A percentile compares a stretch with the other conserved stretches of the same genome.
phyloP scores from a whole-genome alignment of 352 stramenopile species.

The Pythium insidiosum region DNA sequence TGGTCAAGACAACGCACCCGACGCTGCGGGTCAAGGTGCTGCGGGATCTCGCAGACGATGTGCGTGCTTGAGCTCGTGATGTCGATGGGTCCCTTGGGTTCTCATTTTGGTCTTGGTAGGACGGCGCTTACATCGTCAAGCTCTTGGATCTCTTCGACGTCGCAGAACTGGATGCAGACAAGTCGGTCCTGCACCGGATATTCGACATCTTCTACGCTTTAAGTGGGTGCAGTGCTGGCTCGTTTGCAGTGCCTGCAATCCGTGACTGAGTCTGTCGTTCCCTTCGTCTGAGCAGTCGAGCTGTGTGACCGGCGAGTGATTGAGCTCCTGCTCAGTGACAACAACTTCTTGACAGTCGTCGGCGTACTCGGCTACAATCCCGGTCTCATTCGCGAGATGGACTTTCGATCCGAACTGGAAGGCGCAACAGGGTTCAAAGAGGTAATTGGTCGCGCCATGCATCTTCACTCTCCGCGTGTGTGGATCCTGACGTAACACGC shows the following conservation, averaged over 20 bases:
- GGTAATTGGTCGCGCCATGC: too few species aligned
- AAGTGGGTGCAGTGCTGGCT: constrained; percentile 16
- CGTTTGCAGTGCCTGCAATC: not conserved
- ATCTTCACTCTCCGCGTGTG: too few species aligned
- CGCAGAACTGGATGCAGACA: constrained; percentile 56
- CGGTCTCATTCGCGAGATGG: constrained; percentile 59
- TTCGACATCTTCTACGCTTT: constrained; percentile 76
- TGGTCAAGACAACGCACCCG: constrained; percentile 53
- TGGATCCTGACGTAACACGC: too few species aligned
- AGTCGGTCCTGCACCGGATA: constrained; percentile 43
- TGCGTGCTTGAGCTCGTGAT: constrained; percentile 11
- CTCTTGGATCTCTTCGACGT: constrained; percentile 70
- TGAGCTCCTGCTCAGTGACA: constrained; percentile 60
- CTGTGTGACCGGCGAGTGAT: constrained; percentile 61
- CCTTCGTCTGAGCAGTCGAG: constrained; percentile 34
- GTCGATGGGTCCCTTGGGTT: too few species aligned
- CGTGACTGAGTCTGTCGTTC: constrained; percentile 2
- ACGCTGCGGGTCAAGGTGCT: constrained; percentile 43
- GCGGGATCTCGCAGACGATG: constrained; percentile 34
- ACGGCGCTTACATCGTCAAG: constrained; percentile 68
- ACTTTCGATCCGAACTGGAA: constrained; percentile 64
- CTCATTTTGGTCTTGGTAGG: too few species aligned
- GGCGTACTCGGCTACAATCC: constrained; percentile 79
- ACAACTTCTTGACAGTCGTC: constrained; percentile 77
- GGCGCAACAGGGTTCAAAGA: constrained; percentile 56